These are phyloP conservation scores for Trichaptum fuscoviolaceum DNA, from an alignment of 768 basidiomycete genomes.

Conservation along the genomic window DNA sequence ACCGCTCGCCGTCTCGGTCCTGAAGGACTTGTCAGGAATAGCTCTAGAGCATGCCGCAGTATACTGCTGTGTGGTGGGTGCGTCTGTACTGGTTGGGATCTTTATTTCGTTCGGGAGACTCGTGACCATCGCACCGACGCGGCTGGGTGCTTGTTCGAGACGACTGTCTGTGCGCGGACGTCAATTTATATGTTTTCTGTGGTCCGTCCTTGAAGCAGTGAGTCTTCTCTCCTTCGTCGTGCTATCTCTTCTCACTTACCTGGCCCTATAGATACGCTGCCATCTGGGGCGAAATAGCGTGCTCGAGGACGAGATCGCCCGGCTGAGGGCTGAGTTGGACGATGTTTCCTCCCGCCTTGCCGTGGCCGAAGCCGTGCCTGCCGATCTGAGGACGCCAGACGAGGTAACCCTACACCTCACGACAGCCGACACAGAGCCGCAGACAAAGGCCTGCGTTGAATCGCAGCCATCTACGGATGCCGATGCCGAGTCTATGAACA, in stretches of 20 bases:
- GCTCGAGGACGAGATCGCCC: neutral
- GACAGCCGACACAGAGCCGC: neutral
- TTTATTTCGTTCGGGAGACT: neutral
- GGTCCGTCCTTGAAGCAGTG: neutral
- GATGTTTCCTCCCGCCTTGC: neutral
- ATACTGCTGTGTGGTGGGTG: neutral
- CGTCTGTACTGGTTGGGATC: neutral
- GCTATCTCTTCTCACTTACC: too few species aligned
- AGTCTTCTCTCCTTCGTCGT: neutral
- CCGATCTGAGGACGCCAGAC: neutral
- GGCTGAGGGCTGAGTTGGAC: neutral
- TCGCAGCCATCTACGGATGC: too few species aligned
- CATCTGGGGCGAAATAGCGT: neutral
- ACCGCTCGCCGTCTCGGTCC: neutral
- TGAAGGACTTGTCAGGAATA: neutral
- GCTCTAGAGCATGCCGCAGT: neutral
- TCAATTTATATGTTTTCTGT: neutral
- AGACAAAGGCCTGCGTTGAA: too few species aligned
- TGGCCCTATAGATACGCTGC: neutral
- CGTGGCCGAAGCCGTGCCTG: neutral
- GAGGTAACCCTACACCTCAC: neutral
- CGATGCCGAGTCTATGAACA: too few species aligned
- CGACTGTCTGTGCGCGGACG: neutral
- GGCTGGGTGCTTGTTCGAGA: neutral
- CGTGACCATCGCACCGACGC: neutral